phyloP scores from a whole-genome alignment of 1,284 basidiomycete species.

The Pterulicium gracile region DNA sequence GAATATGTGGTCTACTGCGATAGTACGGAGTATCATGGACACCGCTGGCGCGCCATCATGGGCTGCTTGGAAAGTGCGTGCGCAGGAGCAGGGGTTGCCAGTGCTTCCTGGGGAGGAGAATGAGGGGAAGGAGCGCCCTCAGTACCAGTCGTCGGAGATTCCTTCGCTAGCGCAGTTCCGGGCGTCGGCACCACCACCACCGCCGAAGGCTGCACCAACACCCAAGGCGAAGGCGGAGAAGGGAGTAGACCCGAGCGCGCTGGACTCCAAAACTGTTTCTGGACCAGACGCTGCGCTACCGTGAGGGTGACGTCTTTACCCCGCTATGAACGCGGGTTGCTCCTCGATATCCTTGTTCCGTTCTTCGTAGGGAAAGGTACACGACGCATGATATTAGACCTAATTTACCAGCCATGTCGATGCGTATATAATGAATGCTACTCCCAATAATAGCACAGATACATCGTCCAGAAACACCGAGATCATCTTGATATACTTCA shows the following conservation, averaged over 20 bases:
- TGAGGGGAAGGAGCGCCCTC: constrained; percentile 10
- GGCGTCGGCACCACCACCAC: constrained; percentile 7
- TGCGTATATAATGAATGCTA: constrained; percentile 50
- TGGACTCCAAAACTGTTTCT: no score
- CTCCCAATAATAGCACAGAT: constrained; percentile 49
- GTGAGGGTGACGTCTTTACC: no score
- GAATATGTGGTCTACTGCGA: constrained; percentile 56
- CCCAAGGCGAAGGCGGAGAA: no score
- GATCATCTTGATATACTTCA: constrained; percentile 59
- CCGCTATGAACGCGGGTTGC: no score
- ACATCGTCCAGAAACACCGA: constrained; percentile 58
- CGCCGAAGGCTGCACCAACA: no score
- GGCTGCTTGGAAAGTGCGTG: constrained; percentile 42
- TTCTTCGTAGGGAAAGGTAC: constrained; percentile 4
- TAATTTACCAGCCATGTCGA: constrained; percentile 32
- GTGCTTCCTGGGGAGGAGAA: constrained; percentile 31
- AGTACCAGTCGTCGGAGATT: constrained; percentile 3
- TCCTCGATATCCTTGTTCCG: background rate
- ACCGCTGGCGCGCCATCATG: constrained; percentile 47
- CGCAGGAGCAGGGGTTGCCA: constrained; percentile 32
- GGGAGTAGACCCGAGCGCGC: no score
- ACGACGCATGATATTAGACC: constrained; percentile 4
- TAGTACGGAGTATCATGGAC: constrained; percentile 60
- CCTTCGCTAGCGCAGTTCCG: constrained; percentile 17
- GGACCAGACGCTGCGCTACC: no score